Base-by-base conservation (phyloP, 1,284 basidiomycete genomes). In the Salmacisia buchloeana region DNA sequence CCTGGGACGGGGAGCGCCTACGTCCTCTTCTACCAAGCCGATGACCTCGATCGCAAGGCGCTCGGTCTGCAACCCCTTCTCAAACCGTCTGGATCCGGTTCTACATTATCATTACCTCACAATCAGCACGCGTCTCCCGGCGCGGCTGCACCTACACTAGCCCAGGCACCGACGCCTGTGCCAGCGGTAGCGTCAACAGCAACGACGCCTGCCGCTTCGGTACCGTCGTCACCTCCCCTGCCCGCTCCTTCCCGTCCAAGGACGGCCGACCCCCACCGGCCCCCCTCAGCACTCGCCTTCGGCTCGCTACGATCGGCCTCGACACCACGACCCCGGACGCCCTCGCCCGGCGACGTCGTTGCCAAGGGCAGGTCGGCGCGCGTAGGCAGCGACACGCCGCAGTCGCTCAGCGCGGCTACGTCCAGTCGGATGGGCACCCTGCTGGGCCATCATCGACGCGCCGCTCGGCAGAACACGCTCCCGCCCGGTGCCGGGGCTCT, bases 11-110 rank as follows among this genome's bases (percentile, higher is more conserved):
- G 94, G 25, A 88, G 90, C 39, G 96, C 94, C 23, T 98, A 98
- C 80, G 94, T 98, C 29, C 84, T 98, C 38, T 98, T 96, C 82
- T 98, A 98, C 80, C 93, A 97, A 81, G 94, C 93, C 13, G 87
- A 86, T 18, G 91, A 97, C 49, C 64, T 77, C n/a, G 73, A 80
- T 62, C 39, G 63, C 23, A 31, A 62, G 15, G 60, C 23, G 23
- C 61, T 67, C n/a, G 66, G 66, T 18, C 59, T 65, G n/a, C 58
- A 12, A 5, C 25, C 49, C 15, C 13, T 33, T 31, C 49, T 13
- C 27, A 12, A n/a, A n/a, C n/a, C 49, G 27, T 18, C 25, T 7
- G 49, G 27, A 1, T 33, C 49, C 27, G n/a, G 27, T 33, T 54
- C 49, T 25, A 54, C 49, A 31, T 9, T 33, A 7, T 33, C 49